These are phyloP conservation scores for Fusarium avenaceum DNA, from an alignment of 2,329 filamentous ascomycete species.

Conservation along the genomic window DNA sequence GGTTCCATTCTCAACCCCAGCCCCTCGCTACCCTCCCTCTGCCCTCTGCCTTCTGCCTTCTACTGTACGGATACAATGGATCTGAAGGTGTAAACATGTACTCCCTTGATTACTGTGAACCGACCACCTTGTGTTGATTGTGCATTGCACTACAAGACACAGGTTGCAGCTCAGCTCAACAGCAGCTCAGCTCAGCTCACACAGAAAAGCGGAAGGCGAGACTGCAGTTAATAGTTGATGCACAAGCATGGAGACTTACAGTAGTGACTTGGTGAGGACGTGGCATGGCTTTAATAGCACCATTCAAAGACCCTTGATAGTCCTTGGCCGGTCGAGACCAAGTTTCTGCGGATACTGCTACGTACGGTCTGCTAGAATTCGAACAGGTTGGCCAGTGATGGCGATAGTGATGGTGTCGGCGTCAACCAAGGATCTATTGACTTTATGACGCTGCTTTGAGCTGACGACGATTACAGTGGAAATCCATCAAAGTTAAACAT, in stretches of 20 bases:
- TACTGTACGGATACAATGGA: no score
- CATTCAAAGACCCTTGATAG: slow-evolving; percentile 23
- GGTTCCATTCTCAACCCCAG: slow-evolving; percentile 13
- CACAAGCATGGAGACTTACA: slow-evolving; percentile 27
- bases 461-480: slow-evolving; percentile 23
- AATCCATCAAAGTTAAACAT: slow-evolving; percentile 6
- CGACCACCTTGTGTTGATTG: slow-evolving; percentile 14
- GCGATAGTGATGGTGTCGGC: background rate
- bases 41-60: background rate
- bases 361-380: background rate
- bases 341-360: slow-evolving; percentile 18
- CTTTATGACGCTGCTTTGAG: slow-evolving; percentile 28
- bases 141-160: slow-evolving; percentile 11
- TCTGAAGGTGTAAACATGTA: background rate
- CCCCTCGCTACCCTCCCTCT: slow-evolving; percentile 5
- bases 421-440: slow-evolving; percentile 20
- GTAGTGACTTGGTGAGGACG: slow-evolving; percentile 19
- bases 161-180: slow-evolving; percentile 3
- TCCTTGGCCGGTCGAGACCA: slow-evolving; percentile 21
- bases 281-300: slow-evolving; percentile 36
- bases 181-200: slow-evolving; percentile 8
- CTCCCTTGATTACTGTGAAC: background rate
- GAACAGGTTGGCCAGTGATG: slow-evolving; percentile 10
- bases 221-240: slow-evolving; percentile 33
- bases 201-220: slow-evolving; percentile 19